Evolutionary conservation across 208 protist species (phyloP), one percentile per base, ranked within the genome.

Genomic region (Trypanosoma rangeli): DNA sequence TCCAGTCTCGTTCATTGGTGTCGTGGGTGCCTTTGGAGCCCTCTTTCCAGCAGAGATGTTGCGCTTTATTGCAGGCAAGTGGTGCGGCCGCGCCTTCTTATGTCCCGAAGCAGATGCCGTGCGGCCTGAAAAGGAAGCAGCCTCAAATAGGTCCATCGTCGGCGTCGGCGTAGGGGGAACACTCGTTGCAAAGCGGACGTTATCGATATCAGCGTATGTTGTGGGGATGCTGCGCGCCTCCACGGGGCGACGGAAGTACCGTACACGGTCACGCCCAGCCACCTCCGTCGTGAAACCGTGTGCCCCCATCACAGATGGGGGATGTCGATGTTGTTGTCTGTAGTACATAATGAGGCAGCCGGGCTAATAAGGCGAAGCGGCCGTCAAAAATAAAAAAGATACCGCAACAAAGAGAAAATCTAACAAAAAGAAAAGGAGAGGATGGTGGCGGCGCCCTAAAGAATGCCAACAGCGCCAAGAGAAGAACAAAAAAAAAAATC

Each of bases 201-300:
- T 56, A 0, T 68, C 57, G 28, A 74, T 63, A n/a, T 68, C 65
- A n/a, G 55, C 29, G 50, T 79, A 74, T 55, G 66, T 55, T 1
- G 68, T 48, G 10, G 71, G 61, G 15, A 60, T 74, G 48, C 78
- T 76, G 35, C 76, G 65, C 5, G 79, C 70, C 64, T 94, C 90
- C 2, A 93, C 82, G 18, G 93, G 90, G 3, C 87, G 83, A 1
- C 87, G 84, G 61, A 97, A 97, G 68, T 93, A 97, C 57, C 89
- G 90, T 50, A 87, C 82, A 7, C 90, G 90, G 55, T 97, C 93
- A 7, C 93, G 79, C 35, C 93, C 93, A 5, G 76, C 89, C 28
- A 95, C 64, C 79, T 97, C 90, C 26, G 88, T 88, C 15, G 73
- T 58, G 73, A 83, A 94, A 44, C 80, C 85, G 37, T 78, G 74